Evolutionary conservation across 1,284 basidiomycete species (phyloP).

Genomic region (Tremellales sp.): DNA sequence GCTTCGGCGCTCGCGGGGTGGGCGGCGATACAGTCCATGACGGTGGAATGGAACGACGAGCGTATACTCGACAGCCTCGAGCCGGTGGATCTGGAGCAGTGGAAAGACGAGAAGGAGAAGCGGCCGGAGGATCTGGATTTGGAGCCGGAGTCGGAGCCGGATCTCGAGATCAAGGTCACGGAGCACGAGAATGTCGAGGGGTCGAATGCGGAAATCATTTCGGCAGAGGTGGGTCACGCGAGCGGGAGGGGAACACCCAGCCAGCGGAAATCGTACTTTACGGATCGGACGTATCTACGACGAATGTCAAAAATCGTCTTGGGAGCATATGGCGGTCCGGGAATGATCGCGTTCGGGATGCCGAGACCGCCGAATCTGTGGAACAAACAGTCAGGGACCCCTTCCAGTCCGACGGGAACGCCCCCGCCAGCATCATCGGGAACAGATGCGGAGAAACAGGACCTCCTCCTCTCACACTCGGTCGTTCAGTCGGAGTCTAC

Average conservation of each 20-base stretch:
- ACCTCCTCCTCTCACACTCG: neutral
- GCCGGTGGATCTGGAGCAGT: neutral
- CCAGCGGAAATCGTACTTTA: neutral
- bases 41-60: neutral
- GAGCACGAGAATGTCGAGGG: neutral
- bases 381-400: too few relatives aligned
- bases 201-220: neutral
- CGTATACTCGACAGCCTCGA: neutral
- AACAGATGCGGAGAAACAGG: neutral
- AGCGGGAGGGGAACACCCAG: neutral
- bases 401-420: too few relatives aligned
- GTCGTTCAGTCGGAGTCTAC: neutral
- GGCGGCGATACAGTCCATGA: constrained; percentile 1
- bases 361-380: constrained; percentile 3
- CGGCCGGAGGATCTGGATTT: neutral
- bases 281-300: constrained; percentile 1
- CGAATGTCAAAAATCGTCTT: constrained; percentile 3
- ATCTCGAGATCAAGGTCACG: neutral
- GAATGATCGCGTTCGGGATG: neutral
- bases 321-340: constrained; percentile 1
- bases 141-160: neutral
- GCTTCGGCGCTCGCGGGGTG: neutral
- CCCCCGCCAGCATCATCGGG: neutral
- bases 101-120: constrained; percentile 1
- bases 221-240: neutral